These are phyloP conservation scores for Xylariales sp. DNA, from an alignment of 2,329 filamentous ascomycete genomes.

Conservation along the genomic window DNA sequence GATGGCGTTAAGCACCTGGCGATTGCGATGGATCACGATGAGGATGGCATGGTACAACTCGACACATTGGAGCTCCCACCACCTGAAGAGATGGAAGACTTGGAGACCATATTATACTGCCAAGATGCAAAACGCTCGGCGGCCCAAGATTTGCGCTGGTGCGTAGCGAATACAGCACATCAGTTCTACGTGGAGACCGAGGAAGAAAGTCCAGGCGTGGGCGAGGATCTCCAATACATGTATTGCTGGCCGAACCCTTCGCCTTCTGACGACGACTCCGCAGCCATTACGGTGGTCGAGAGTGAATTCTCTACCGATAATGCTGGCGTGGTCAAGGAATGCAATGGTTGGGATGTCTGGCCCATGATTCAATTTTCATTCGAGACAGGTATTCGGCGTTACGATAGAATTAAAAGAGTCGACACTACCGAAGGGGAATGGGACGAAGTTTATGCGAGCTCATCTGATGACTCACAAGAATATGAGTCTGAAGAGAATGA, in stretches of 20 bases:
- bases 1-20: background rate
- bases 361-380: constrained; percentile 14
- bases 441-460: constrained; percentile 7
- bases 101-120: constrained; percentile 15
- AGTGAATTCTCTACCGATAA: background rate
- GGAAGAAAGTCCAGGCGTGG: constrained; percentile 12
- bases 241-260: constrained; percentile 25
- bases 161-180: constrained; percentile 13
- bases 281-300: background rate
- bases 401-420: constrained; percentile 7
- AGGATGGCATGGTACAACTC: background rate
- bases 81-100: background rate
- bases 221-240: constrained; percentile 13
- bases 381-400: constrained; percentile 5
- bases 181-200: constrained; percentile 14
- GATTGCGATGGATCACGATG: constrained; percentile 14
- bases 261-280: background rate
- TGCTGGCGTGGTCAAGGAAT: background rate
- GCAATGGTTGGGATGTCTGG: constrained; percentile 6
- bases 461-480: background rate
- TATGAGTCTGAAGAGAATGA: constrained; percentile 14
- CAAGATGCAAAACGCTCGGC: background rate
- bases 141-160: constrained; percentile 15
- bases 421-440: constrained; percentile 3
- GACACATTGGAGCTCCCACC: background rate